These are phyloP conservation scores for Priceomyces carsonii DNA, from an alignment of 805 yeast species.

Conservation along the genomic window DNA sequence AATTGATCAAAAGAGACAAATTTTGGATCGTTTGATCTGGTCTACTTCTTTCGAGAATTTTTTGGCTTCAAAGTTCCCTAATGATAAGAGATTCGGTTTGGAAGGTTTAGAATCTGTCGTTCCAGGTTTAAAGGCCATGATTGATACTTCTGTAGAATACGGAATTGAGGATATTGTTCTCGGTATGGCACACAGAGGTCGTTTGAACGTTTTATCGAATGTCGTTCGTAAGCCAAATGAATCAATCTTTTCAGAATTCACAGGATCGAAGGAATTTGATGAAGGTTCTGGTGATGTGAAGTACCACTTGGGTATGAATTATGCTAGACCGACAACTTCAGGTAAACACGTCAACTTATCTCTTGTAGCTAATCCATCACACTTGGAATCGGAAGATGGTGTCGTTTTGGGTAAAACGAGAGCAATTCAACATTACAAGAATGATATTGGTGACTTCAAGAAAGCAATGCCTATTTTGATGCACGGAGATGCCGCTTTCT, in stretches of 20 bases:
- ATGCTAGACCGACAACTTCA: constrained; percentile 97
- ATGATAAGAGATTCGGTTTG: constrained; percentile 96
- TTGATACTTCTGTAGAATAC: constrained; percentile 86
- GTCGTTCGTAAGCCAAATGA: constrained; percentile 99
- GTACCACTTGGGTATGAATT: constrained; percentile 99
- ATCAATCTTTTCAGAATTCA: constrained; percentile 93
- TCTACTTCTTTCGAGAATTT: constrained; percentile 91
- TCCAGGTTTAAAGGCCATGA: constrained; percentile 95
- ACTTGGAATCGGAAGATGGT: constrained; percentile 98
- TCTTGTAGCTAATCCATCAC: constrained; percentile 98
- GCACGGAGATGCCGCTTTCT: constrained; percentile 99
- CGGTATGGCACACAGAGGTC: constrained; percentile 99
- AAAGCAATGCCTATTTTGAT: constrained; percentile 90
- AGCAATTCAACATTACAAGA: constrained; percentile 89
- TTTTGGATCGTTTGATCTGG: constrained; percentile 96
- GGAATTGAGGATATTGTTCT: constrained; percentile 96
- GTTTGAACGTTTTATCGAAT: constrained; percentile 95
- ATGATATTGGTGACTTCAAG: constrained; percentile 76
- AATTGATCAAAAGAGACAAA: constrained; percentile 91
- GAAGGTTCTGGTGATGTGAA: constrained; percentile 99
- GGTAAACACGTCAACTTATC: constrained; percentile 96
- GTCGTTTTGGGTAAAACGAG: constrained; percentile 98
- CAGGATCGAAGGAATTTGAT: constrained; percentile 85
- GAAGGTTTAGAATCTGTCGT: constrained; percentile 98
- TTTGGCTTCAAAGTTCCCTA: constrained; percentile 93